Evolutionary conservation across 805 yeast species (phyloP).

Genomic region (Yamadazyma laniorum): DNA sequence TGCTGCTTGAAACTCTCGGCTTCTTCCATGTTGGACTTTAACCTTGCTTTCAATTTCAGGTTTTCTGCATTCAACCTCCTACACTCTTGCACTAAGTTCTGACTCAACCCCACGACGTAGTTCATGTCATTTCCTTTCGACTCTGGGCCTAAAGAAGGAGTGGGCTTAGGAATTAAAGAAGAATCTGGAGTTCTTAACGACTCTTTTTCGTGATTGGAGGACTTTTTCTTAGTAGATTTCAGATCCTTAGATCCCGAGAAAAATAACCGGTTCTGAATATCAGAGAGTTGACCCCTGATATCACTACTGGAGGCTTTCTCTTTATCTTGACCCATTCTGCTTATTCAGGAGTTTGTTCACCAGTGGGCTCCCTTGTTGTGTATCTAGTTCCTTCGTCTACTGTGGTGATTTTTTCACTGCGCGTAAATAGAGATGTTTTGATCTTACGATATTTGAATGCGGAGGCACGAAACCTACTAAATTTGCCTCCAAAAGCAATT

Average conservation of each 20-base stretch:
- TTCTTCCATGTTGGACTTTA: slow-evolving; percentile 45
- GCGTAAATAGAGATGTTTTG: background rate
- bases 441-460: background rate
- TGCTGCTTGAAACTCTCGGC: slow-evolving; percentile 37
- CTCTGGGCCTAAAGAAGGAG: slow-evolving; percentile 41
- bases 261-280: slow-evolving; percentile 35
- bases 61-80: slow-evolving; percentile 68
- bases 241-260: slow-evolving; percentile 17
- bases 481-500: no score
- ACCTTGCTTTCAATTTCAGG: slow-evolving; percentile 41
- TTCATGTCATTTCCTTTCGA: slow-evolving; percentile 60
- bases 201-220: background rate
- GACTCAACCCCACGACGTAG: slow-evolving; percentile 72
- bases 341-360: no score
- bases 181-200: slow-evolving; percentile 6
- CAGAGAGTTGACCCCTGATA: slow-evolving; percentile 39
- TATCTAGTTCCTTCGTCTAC: background rate
- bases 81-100: slow-evolving; percentile 67
- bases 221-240: slow-evolving; percentile 12
- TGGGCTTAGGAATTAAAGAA: slow-evolving; percentile 14
- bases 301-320: slow-evolving; percentile 18
- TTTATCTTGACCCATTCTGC: slow-evolving; percentile 12
- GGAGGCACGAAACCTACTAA: no score
- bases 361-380: no score
- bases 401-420: background rate